A percentile compares a stretch with the other conserved stretches of the same genome.
Conservation (phyloP, 768 basidiomycete genomes). For the Xerocomus potaroensis region DNA sequence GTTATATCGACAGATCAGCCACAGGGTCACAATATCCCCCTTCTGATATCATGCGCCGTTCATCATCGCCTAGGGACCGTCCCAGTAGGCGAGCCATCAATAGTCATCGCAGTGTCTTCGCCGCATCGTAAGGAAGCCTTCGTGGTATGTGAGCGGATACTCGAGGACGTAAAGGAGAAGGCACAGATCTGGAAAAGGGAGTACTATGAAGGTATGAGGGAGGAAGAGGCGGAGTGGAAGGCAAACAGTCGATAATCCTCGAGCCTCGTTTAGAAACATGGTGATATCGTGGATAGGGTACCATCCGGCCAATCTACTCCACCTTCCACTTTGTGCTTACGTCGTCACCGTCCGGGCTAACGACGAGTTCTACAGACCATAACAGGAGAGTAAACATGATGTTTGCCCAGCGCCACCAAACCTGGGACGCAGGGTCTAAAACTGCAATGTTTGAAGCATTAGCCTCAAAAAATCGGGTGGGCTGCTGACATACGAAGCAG, state of each 20-base stretch:
- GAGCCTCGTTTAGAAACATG: slow-evolving; percentile 2
- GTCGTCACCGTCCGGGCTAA: slow-evolving; percentile 72
- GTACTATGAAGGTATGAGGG: slow-evolving; percentile 68
- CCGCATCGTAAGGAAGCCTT: slow-evolving; percentile 84
- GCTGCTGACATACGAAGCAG: slow-evolving; percentile 57
- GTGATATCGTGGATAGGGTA: slow-evolving; percentile 6
- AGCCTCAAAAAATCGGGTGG: neutral
- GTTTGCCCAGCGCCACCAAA: slow-evolving; percentile 93
- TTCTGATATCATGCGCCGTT: slow-evolving; percentile 57
- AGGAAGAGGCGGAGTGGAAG: slow-evolving; percentile 68
- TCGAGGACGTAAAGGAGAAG: slow-evolving; percentile 81
- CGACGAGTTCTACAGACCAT: slow-evolving; percentile 79
- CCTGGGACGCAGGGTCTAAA: slow-evolving; percentile 83
- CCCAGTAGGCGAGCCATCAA: slow-evolving; percentile 75
- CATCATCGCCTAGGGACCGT: slow-evolving; percentile 77
- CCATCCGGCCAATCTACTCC: slow-evolving; percentile 35
- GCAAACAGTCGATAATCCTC: slow-evolving; percentile 39
- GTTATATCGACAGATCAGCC: slow-evolving; percentile 41
- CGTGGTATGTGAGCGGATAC: slow-evolving; percentile 69
- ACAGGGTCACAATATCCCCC: slow-evolving; percentile 20
- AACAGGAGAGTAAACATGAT: slow-evolving; percentile 81
- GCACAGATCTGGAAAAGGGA: slow-evolving; percentile 93
- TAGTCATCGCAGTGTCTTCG: slow-evolving; percentile 81
- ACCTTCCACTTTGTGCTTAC: slow-evolving; percentile 73
- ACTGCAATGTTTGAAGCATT: slow-evolving; percentile 39